These are phyloP conservation scores for Mortierella sp. DNA, from an alignment of 371 early-diverging fungal genomes.

Conservation along the genomic window DNA sequence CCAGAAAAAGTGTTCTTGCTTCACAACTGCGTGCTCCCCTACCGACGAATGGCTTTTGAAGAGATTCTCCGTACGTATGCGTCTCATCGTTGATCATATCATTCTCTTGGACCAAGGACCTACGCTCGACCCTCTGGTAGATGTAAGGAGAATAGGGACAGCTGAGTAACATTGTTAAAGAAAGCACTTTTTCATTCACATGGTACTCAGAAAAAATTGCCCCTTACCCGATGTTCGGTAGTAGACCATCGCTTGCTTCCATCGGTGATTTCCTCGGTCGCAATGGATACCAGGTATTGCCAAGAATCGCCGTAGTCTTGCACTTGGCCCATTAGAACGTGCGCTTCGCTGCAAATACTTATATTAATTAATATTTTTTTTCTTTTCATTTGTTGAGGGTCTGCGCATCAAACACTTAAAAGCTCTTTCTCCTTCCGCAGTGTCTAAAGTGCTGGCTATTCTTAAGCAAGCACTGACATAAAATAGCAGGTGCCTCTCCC, in stretches of 20 bases:
- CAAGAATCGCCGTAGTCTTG: conserved; percentile 17
- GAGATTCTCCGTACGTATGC: conserved; percentile 19
- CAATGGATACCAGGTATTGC: conserved; percentile 20
- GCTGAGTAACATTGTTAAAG: too few species aligned
- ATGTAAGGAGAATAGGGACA: not conserved
- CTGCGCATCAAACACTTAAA: not conserved
- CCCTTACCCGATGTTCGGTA: too few species aligned
- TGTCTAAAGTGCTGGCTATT: not conserved
- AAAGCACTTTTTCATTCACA: not conserved
- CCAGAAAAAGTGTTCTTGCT: too few species aligned
- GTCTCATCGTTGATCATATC: conserved; percentile 45
- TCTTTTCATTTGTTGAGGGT: not conserved
- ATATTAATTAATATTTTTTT: not conserved
- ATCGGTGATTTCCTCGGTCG: conserved; percentile 28
- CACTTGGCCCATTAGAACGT: conserved; percentile 42
- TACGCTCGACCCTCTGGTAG: not conserved
- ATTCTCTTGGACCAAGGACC: conserved; percentile 21
- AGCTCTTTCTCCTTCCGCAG: not conserved
- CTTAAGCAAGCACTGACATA: conserved; percentile 4
- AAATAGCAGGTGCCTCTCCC: not conserved
- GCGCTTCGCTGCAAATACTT: conserved; percentile 1
- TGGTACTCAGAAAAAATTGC: not conserved
- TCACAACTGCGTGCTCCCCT: not conserved
- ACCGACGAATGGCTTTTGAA: conserved; percentile 38
- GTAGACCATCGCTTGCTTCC: too few species aligned